Base-by-base conservation (phyloP, 2,329 filamentous ascomycete species). In the Alternaria gansuensis region DNA sequence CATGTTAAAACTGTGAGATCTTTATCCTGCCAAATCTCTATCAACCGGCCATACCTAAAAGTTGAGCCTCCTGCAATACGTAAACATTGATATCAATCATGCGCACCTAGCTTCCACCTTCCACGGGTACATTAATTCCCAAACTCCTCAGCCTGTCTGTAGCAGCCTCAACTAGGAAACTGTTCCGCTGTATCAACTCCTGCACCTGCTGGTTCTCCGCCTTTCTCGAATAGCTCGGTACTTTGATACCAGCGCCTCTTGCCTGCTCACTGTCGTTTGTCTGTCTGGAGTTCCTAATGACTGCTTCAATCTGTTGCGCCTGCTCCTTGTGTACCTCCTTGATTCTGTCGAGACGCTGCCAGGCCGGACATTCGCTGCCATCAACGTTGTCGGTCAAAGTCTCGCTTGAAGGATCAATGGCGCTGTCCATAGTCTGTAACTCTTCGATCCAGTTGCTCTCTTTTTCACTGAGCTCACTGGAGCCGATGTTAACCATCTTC, bases 401-500 rank as follows among this genome's bases (percentile, higher is more conserved):
- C 43, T 48, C 66, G 59, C 23, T 72, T 39, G 59, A 63, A 8
- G 58, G 59, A 36, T 79, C 76, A 2, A 82, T 60, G 34, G 75
- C 80, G 28, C 70, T 69, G 24, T 79, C 73, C 59, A 85, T 71
- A 5, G 67, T 73, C 24, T 78, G 73, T 3, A 88, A 80, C 68
- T 89, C 86, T n/a, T 81, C 79, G 9, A 85, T 77, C 81, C 86
- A 90, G 0, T 80, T 81, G 57, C 79, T 81, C 70, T 90, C 88
- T 74, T 86, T 88, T 55, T 86, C 85, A 69, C 85, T 89, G 37
- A 90, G 78, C 60, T 87, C 83, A 13, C 82, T 80, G 48, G 82
- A 82, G 45, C 81, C 80, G 10, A 87, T 73, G 60, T 69, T 76
- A 21, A 71, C 69, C 71, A 83, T 78, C 66, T 81, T 84, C 55